phyloP scores from a whole-genome alignment of 106 monocot genomes.

The Acanthochlamys bracteata region DNA sequence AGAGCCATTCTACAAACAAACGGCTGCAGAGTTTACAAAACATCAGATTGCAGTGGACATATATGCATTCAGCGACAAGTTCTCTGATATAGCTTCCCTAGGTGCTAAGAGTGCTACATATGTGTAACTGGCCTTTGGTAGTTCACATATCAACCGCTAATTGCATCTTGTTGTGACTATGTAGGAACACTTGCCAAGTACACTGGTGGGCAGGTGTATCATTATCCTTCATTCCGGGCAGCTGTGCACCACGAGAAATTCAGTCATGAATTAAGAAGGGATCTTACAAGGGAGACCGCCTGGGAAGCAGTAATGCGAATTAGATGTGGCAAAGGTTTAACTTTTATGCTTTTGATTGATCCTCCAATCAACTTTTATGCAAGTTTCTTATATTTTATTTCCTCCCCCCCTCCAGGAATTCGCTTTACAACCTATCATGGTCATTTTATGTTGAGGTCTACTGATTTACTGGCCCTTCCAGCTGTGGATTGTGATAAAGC shows the following conservation, averaged over 20 bases:
- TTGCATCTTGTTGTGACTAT: background rate
- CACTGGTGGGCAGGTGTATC: slow-evolving; percentile 93
- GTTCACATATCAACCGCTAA: slow-evolving; percentile 6
- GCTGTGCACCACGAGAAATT: slow-evolving; percentile 58
- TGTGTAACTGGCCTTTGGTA: background rate
- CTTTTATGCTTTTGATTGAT: background rate
- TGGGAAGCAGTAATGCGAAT: slow-evolving; percentile 99
- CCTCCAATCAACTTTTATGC: background rate
- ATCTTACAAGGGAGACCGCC: slow-evolving; percentile 90
- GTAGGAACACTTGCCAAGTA: slow-evolving; percentile 85
- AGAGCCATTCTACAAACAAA: slow-evolving; percentile 97
- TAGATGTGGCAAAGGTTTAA: slow-evolving; percentile 92
- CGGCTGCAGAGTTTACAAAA: slow-evolving; percentile 98
- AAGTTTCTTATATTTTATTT: background rate
- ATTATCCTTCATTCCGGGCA: slow-evolving; percentile 82
- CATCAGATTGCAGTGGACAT: slow-evolving; percentile 83
- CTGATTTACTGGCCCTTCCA: slow-evolving; percentile 92
- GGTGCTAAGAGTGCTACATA: slow-evolving; percentile 37
- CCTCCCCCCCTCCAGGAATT: slow-evolving; percentile 55
- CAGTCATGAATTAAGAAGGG: slow-evolving; percentile 68
- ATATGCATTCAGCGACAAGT: slow-evolving; percentile 73
- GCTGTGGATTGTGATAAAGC: slow-evolving; percentile 98
- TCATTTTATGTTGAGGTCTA: slow-evolving; percentile 91
- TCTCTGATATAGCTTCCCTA: slow-evolving; percentile 84
- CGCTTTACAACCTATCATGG: slow-evolving; percentile 96